Conservation (phyloP, 805 yeast species). For the Kodamaea lidongshanica region DNA sequence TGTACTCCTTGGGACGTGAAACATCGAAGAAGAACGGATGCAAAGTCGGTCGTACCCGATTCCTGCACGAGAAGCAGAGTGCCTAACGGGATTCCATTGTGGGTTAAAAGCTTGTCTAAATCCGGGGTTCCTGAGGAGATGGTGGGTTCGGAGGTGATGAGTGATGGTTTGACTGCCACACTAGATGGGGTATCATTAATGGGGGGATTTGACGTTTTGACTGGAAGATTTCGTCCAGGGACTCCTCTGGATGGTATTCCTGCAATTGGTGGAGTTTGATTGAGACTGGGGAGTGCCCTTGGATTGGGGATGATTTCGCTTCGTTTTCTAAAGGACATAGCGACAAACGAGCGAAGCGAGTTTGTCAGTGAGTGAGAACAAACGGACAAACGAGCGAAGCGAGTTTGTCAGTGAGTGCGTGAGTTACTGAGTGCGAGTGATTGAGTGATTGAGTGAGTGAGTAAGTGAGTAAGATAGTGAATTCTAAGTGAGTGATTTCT, state of each 20-base stretch:
- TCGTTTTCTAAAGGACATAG: constrained; percentile 40
- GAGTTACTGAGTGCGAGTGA: too few relatives aligned
- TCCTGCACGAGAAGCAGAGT: constrained; percentile 68
- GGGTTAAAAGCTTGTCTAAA: constrained; percentile 67
- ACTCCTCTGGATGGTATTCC: constrained; percentile 4
- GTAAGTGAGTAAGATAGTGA: too few relatives aligned
- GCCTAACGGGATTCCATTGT: constrained; percentile 84
- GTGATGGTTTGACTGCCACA: constrained; percentile 64
- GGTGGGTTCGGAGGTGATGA: constrained; percentile 65
- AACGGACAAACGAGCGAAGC: too few relatives aligned
- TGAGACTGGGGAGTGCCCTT: constrained; percentile 3
- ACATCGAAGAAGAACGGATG: constrained; percentile 59
- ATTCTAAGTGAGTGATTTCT: too few relatives aligned
- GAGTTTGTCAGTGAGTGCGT: too few relatives aligned
- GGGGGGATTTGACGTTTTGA: not conserved
- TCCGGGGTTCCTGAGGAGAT: constrained; percentile 77
- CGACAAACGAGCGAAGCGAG: not conserved
- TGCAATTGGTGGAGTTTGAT: constrained; percentile 5
- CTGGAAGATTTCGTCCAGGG: not conserved
- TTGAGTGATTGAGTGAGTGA: too few relatives aligned
- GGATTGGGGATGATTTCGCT: constrained; percentile 27
- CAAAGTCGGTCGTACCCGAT: constrained; percentile 81
- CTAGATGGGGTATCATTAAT: not conserved
- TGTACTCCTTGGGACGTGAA: constrained; percentile 73
- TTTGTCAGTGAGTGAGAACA: too few relatives aligned